Conservation (phyloP, 495 filamentous ascomycete genomes). For the Aspergillus coremiiformis region DNA sequence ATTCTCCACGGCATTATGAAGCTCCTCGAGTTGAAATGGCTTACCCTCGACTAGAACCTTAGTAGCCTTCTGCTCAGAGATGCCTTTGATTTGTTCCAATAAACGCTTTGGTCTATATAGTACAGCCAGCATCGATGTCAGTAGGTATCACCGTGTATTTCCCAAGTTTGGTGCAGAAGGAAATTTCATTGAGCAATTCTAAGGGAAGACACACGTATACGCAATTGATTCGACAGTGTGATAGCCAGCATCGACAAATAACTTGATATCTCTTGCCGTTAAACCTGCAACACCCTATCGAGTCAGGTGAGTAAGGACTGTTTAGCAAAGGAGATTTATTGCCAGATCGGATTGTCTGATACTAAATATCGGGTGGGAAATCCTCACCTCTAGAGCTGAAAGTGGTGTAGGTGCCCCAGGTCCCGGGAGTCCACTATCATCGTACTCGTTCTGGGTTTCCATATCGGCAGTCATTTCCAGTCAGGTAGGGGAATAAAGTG, state of each 20-base stretch:
- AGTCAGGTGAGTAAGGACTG: constrained; percentile 6
- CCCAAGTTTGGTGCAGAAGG: background rate
- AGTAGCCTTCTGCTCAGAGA: constrained; percentile 89
- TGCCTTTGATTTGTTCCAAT: constrained; percentile 92
- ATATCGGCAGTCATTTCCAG: constrained; percentile 50
- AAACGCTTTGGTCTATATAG: constrained; percentile 61
- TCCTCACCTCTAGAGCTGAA: constrained; percentile 69
- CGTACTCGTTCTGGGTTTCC: constrained; percentile 51
- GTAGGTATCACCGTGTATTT: background rate
- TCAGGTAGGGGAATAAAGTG: background rate
- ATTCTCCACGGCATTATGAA: background rate
- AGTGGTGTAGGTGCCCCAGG: constrained; percentile 96
- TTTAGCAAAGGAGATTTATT: background rate
- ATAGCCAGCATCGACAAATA: constrained; percentile 84
- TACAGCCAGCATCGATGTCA: background rate
- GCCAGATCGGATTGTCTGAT: background rate
- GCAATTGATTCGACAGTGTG: constrained; percentile 93
- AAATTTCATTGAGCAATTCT: background rate
- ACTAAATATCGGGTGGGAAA: background rate
- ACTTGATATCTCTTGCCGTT: constrained; percentile 88
- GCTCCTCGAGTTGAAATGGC: constrained; percentile 8
- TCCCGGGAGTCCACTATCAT: constrained; percentile 59
- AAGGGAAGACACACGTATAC: constrained; percentile 57
- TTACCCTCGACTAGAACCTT: constrained; percentile 90
- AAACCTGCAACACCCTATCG: constrained; percentile 71